Evolutionary conservation across 2,329 filamentous ascomycete genomes (phyloP).

Genomic region (Ilyonectria destructans): DNA sequence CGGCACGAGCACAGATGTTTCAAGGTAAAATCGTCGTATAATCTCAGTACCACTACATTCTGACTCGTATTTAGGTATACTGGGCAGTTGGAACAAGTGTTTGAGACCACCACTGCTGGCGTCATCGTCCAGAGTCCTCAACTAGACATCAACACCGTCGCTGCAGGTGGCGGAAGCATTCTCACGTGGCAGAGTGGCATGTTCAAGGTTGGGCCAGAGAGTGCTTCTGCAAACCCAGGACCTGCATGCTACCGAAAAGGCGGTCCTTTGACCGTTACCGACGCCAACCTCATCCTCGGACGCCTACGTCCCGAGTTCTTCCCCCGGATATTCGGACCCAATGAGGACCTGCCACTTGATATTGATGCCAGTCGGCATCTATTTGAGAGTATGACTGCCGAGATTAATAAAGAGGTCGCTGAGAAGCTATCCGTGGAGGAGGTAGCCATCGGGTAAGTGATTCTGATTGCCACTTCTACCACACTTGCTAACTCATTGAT

Average conservation of each 20-base stretch:
- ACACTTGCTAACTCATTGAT: not conserved
- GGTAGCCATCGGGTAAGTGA: conserved; percentile 68
- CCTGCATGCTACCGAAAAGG: conserved; percentile 92
- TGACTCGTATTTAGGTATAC: conserved; percentile 58
- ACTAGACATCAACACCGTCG: conserved; percentile 94
- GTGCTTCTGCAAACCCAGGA: conserved; percentile 88
- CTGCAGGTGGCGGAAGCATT: conserved; percentile 86
- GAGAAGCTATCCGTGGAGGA: conserved; percentile 83
- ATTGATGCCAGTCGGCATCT: conserved; percentile 80
- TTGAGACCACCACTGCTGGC: conserved; percentile 91
- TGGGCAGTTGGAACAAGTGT: conserved; percentile 91
- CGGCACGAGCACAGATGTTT: conserved; percentile 92
- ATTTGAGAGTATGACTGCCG: conserved; percentile 81
- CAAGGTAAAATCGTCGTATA: conserved; percentile 72
- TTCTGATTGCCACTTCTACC: not conserved
- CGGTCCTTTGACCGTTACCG: conserved; percentile 89
- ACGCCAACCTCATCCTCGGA: conserved; percentile 89
- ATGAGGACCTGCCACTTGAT: conserved; percentile 86
- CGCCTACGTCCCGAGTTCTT: conserved; percentile 90
- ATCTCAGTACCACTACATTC: not conserved
- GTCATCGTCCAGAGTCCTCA: conserved; percentile 93
- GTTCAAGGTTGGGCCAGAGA: conserved; percentile 91
- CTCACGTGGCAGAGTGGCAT: conserved; percentile 90
- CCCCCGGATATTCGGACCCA: conserved; percentile 91
- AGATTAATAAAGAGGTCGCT: conserved; percentile 83